phyloP scores from a whole-genome alignment of 2,329 filamentous ascomycete genomes.

The Aspergillus fumigatiaffinis region DNA sequence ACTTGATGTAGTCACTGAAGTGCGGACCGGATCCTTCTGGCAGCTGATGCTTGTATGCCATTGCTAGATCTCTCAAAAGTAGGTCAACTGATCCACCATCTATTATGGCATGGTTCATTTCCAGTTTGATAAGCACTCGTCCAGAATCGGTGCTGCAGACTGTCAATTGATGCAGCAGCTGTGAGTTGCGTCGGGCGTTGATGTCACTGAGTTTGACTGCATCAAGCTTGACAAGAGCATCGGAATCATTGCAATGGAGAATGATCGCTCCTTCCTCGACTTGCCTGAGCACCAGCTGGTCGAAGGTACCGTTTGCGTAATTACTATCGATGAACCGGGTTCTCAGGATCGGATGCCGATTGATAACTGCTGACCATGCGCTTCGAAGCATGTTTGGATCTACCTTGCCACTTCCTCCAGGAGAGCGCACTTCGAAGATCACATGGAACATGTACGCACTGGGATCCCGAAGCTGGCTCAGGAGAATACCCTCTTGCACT shows the following conservation, averaged over 20 bases:
- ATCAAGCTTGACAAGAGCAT: conserved; percentile 24
- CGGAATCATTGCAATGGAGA: conserved; percentile 27
- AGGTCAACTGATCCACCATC: conserved; percentile 34
- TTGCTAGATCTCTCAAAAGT: conserved; percentile 28
- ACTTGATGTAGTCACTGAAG: conserved; percentile 38
- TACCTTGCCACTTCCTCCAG: conserved; percentile 14
- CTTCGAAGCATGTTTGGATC: conserved; percentile 25
- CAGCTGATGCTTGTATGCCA: conserved; percentile 30
- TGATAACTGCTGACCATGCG: conserved; percentile 32
- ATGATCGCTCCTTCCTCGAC: conserved; percentile 22
- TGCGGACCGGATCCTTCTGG: conserved; percentile 24
- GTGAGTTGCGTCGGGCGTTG: conserved; percentile 21
- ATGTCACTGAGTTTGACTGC: conserved; percentile 25
- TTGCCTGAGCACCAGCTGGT: conserved; percentile 34
- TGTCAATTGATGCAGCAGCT: conserved; percentile 32
- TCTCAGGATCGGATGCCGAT: conserved; percentile 31
- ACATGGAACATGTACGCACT: conserved; percentile 35
- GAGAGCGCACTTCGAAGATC: conserved; percentile 30
- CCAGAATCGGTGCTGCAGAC: conserved; percentile 30
- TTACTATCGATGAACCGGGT: conserved; percentile 34
- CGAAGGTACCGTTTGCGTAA: conserved; percentile 32
- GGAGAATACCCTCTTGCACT: conserved; percentile 35
- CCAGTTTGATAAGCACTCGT: conserved; percentile 31
- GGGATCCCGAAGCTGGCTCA: conserved; percentile 35
- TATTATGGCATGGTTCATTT: conserved; percentile 38